These are phyloP conservation scores for Pseudocercospora crystallina DNA, from an alignment of 2,329 filamentous ascomycete species.

Conservation along the genomic window DNA sequence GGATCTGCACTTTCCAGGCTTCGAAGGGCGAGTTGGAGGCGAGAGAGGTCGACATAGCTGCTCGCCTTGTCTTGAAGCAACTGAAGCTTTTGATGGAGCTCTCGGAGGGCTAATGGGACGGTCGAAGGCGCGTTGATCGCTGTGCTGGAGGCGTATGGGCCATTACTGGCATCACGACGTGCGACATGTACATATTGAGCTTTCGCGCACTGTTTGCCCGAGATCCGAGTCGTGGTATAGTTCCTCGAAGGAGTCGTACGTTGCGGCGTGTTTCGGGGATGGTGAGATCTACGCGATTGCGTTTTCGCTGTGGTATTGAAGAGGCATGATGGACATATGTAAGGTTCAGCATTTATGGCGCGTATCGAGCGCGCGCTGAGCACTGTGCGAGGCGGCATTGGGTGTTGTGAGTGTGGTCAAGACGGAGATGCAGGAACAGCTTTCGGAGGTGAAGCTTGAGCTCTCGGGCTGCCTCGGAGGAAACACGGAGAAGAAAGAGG, in stretches of 20 bases:
- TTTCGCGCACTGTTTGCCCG: neutral
- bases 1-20: conserved; percentile 58
- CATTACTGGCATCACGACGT: conserved; percentile 20
- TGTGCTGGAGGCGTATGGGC: conserved; percentile 50
- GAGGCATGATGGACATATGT: conserved; percentile 26
- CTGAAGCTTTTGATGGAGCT: conserved; percentile 60
- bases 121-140: conserved; percentile 55
- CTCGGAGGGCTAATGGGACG: conserved; percentile 53
- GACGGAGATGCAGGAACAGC: neutral
- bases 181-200: too few species aligned
- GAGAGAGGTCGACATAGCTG: conserved; percentile 65
- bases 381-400: conserved; percentile 21
- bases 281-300: too few species aligned
- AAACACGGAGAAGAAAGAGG: too few species aligned
- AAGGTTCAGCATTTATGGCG: conserved; percentile 10
- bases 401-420: neutral
- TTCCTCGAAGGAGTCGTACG: too few species aligned
- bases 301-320: neutral
- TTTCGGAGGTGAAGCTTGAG: neutral
- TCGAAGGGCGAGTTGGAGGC: conserved; percentile 69
- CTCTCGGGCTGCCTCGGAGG: too few species aligned
- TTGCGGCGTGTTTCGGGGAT: too few species aligned
- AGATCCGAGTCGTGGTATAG: neutral
- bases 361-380: conserved; percentile 9
- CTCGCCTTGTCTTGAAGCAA: conserved; percentile 62